phyloP scores from a whole-genome alignment of 2,329 filamentous ascomycete genomes.

The Tolypocladium album region DNA sequence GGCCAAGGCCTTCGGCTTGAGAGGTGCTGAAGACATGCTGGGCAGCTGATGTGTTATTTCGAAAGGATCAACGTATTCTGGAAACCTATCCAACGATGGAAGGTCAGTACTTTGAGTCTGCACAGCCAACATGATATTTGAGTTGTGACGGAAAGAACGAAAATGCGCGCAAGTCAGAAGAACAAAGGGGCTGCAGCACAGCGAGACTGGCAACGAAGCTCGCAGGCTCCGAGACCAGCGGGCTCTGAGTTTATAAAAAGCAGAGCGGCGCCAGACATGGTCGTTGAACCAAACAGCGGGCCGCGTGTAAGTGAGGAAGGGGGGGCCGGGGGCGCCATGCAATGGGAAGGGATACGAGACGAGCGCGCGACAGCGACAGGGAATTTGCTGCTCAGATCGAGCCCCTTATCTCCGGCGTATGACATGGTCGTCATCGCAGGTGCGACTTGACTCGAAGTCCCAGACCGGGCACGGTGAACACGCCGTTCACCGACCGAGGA shows the following conservation, averaged over 20 bases:
- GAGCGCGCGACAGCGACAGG: not conserved
- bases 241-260: not conserved
- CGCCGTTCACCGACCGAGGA: not conserved
- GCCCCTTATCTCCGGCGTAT: not conserved
- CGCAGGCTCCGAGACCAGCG: not conserved
- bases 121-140: conserved; percentile 24
- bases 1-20: conserved; percentile 29
- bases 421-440: not conserved
- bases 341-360: not conserved
- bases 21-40: conserved; percentile 17
- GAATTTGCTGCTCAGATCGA: not conserved
- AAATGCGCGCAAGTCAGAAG: not conserved
- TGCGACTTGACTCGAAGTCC: not conserved
- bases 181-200: not conserved
- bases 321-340: not conserved
- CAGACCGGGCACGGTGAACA: not conserved
- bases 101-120: conserved; percentile 29
- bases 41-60: conserved; percentile 15
- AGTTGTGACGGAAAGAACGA: not conserved
- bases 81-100: conserved; percentile 28
- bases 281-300: not conserved
- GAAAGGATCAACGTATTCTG: conserved; percentile 30
- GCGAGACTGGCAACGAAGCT: not conserved
- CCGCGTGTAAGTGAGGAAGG: not conserved
- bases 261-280: not conserved